These are phyloP conservation scores for Leccinellum albellum DNA, from an alignment of 768 basidiomycete species.

Conservation along the genomic window DNA sequence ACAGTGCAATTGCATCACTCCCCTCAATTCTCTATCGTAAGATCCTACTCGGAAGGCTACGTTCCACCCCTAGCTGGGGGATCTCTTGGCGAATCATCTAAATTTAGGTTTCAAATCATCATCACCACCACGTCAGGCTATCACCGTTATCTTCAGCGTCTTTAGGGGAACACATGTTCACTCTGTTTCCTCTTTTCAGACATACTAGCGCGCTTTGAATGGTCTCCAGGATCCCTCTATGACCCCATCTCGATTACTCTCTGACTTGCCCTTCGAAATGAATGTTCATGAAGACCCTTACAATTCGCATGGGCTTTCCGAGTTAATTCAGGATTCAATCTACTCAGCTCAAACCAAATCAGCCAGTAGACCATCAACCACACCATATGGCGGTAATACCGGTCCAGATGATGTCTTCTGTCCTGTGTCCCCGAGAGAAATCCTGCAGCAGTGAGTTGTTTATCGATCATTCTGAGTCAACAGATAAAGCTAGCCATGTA, in stretches of 20 bases:
- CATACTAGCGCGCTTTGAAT: slow-evolving; percentile 9
- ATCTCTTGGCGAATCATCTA: neutral
- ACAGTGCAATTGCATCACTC: neutral
- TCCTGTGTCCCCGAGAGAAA: neutral
- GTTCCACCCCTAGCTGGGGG: neutral
- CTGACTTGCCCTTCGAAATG: neutral
- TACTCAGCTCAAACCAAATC: neutral
- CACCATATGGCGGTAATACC: neutral
- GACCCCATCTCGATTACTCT: neutral
- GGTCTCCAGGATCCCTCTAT: neutral
- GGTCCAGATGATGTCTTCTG: neutral
- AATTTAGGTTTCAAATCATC: neutral
- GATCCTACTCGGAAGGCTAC: neutral
- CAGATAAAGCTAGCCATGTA: neutral
- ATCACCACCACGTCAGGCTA: neutral
- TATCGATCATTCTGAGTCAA: neutral
- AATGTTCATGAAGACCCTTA: neutral
- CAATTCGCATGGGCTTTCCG: no score
- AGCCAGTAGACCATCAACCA: neutral
- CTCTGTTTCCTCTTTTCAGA: neutral
- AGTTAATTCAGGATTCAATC: neutral
- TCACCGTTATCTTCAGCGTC: slow-evolving; percentile 18
- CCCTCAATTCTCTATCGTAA: neutral
- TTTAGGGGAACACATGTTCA: slow-evolving; percentile 1
- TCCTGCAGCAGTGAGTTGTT: neutral